Base-by-base conservation (phyloP, 768 basidiomycete genomes). In the Amyloporia xantha region DNA sequence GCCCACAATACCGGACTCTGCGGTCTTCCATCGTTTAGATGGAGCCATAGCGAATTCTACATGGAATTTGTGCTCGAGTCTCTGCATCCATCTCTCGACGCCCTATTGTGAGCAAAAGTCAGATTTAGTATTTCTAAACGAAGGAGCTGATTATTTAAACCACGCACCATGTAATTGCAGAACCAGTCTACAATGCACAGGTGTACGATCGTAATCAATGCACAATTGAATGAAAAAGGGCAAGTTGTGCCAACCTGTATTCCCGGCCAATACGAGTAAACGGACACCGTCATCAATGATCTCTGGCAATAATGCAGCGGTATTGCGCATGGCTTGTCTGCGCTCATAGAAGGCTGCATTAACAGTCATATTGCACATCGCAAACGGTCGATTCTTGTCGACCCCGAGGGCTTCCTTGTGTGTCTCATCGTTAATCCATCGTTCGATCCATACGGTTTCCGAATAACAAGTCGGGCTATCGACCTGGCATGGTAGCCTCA, bases 301-400 rank as follows among this genome's bases (percentile, higher is more conserved):
- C 24, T 67, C 66, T 19, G 76, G 71, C 20, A 82, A 64, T 10
- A 81, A 63, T 4, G 67, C 67, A 6, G 76, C 77, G 12, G 74
- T 68, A 61, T 78, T 71, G 56, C 71, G 69, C 63, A 76, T 70
- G 5, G 68, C 71, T 54, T 80, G 76, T 27, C 77, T 76, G 47
- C 72, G 66, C 40, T 63, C 52, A 51, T 61, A 64, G 66, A 77
- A 78, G 15, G 64, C 70, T 47, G 65, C 63, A 63, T 77, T 78
- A 54, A 77, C 68, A 44, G 72, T 47, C 47, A 48, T 42, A 39
- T 62, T 70, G 51, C 68, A 67, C n/a, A 51, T 50, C 53, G 59
- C 59, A 61, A 72, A 73, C 41, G 60, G n/a, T 1, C 19, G 60
- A 0, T 59, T 56, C 2, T 53, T 36, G 36, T 68, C 59, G 3